These are phyloP conservation scores for Colletotrichum orbiculare DNA, from an alignment of 2,329 filamentous ascomycete genomes.

Conservation along the genomic window DNA sequence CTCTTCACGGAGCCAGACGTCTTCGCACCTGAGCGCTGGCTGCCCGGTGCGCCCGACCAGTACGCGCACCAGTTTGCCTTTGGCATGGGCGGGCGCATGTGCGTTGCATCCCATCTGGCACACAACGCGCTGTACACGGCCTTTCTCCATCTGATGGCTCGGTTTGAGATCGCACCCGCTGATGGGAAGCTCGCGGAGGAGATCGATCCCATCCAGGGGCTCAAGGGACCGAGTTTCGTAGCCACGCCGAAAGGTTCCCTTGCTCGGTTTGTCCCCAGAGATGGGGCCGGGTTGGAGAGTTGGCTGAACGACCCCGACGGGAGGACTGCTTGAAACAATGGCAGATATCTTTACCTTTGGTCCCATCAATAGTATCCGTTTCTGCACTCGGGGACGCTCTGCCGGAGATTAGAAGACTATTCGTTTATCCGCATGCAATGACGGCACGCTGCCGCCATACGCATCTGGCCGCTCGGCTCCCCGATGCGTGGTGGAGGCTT, in stretches of 20 bases:
- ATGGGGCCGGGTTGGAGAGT: constrained; percentile 7
- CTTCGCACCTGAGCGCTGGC: constrained; percentile 62
- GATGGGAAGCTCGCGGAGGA: constrained; percentile 24
- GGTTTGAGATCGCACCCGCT: constrained; percentile 55
- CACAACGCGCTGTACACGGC: constrained; percentile 64
- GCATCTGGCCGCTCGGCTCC: no score
- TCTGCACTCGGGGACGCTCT: no score
- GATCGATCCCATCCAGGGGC: constrained; percentile 42
- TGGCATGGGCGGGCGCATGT: constrained; percentile 66
- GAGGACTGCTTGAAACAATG: neutral
- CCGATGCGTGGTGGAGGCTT: no score
- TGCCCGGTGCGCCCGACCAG: constrained; percentile 43
- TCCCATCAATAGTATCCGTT: no score
- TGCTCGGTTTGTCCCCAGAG: constrained; percentile 36
- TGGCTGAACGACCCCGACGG: constrained; percentile 10
- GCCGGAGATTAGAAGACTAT: no score
- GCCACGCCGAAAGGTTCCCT: constrained; percentile 34
- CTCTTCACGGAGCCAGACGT: constrained; percentile 73
- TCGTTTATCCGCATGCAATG: no score
- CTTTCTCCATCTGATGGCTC: constrained; percentile 60
- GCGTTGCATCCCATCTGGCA: constrained; percentile 63
- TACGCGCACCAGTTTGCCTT: constrained; percentile 61
- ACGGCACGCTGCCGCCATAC: no score
- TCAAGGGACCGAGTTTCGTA: constrained; percentile 41
- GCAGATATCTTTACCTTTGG: neutral